Evolutionary conservation across 768 basidiomycete species (phyloP).

Genomic region (Chiua virens): DNA sequence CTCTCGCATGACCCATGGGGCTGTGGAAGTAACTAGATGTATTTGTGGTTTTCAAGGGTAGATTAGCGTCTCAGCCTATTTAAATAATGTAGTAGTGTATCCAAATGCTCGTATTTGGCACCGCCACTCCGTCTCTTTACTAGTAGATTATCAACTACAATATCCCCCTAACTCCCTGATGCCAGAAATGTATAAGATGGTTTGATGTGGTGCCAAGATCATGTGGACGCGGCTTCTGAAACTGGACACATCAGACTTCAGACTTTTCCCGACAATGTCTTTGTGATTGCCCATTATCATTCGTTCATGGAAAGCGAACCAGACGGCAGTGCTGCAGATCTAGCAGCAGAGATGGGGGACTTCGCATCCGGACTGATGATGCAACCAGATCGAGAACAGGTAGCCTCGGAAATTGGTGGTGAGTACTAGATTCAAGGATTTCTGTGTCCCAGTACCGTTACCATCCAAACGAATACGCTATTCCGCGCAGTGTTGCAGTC

Average conservation of each 20-base stretch:
- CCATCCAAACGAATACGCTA: background rate
- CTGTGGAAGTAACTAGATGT: too few relatives aligned
- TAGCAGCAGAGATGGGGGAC: conserved; percentile 19
- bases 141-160: too few relatives aligned
- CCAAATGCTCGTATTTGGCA: too few relatives aligned
- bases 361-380: conserved; percentile 31
- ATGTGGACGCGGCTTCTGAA: conserved; percentile 7
- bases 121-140: too few relatives aligned
- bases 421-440: conserved; percentile 20
- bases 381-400: conserved; percentile 40
- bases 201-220: too few relatives aligned
- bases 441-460: background rate
- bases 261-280: conserved; percentile 7
- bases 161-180: too few relatives aligned
- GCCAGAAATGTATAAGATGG: too few relatives aligned
- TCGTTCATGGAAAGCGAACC: conserved; percentile 17
- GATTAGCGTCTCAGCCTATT: too few relatives aligned
- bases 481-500: conserved; percentile 60
- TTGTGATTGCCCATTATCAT: background rate
- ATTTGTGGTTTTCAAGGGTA: too few relatives aligned
- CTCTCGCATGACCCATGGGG: too few relatives aligned
- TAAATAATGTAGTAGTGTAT: too few relatives aligned
- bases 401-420: conserved; percentile 50
- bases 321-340: conserved; percentile 11
- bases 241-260: background rate